Conservation (phyloP, 805 yeast genomes). For the Debaryomyces prosopidis region DNA sequence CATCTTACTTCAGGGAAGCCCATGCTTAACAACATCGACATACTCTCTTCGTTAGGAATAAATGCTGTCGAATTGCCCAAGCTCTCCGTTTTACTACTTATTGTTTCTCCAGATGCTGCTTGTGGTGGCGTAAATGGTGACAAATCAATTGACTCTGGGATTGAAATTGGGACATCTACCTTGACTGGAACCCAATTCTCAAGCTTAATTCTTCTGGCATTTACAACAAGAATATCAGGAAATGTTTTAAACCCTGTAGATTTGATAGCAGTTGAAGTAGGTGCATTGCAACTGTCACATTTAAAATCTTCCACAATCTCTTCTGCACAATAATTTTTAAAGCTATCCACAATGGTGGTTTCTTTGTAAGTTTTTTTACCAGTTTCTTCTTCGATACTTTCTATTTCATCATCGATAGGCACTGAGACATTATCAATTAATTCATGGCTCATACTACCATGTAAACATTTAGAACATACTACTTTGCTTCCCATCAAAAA, state of each 20-base stretch:
- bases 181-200: slow-evolving; percentile 91
- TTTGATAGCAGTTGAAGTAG: slow-evolving; percentile 36
- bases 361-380: slow-evolving; percentile 49
- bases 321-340: slow-evolving; percentile 43
- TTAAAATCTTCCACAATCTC: slow-evolving; percentile 61
- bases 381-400: slow-evolving; percentile 36
- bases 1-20: slow-evolving; percentile 80
- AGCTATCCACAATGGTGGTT: slow-evolving; percentile 50
- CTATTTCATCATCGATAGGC: slow-evolving; percentile 48
- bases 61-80: slow-evolving; percentile 28
- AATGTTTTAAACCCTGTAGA: slow-evolving; percentile 54
- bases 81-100: slow-evolving; percentile 17
- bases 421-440: slow-evolving; percentile 65
- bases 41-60: slow-evolving; percentile 53
- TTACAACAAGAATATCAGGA: slow-evolving; percentile 71
- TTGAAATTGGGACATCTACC: slow-evolving; percentile 67
- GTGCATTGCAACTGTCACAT: slow-evolving; percentile 55
- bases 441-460: slow-evolving; percentile 58
- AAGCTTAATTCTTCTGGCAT: slow-evolving; percentile 77
- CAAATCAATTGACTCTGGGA: slow-evolving; percentile 45
- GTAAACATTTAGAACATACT: slow-evolving; percentile 55
- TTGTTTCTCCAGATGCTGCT: slow-evolving; percentile 25
- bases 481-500: slow-evolving; percentile 67
- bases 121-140: slow-evolving; percentile 36
- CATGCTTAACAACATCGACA: slow-evolving; percentile 67